A percentile compares a stretch with the other conserved stretches of the same genome.
Conservation (phyloP, 2,329 filamentous ascomycete species). For the Lizonia empirigonia region DNA sequence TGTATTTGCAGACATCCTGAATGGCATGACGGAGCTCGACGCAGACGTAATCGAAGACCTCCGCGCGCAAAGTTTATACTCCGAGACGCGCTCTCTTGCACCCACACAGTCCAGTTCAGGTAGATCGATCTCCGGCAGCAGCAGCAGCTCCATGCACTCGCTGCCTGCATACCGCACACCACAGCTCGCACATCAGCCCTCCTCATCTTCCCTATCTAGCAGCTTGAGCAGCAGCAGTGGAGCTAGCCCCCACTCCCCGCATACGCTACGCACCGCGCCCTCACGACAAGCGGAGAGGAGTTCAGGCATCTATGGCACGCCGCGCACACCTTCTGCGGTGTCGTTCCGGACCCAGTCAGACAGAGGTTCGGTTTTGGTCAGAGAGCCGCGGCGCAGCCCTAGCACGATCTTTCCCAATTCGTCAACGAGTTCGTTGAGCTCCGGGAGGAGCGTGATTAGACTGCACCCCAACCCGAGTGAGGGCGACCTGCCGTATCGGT, state of each 20-base stretch:
- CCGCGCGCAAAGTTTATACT: constrained; percentile 33
- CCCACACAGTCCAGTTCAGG: constrained; percentile 35
- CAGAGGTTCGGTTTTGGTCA: constrained; percentile 34
- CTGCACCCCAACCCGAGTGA: constrained; percentile 31
- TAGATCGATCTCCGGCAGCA: constrained; percentile 11
- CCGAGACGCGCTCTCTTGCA: constrained; percentile 43
- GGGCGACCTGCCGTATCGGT: constrained; percentile 45
- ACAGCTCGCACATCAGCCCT: constrained; percentile 28
- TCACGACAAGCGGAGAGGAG: constrained; percentile 32
- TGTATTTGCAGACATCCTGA: constrained; percentile 79
- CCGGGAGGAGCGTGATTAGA: constrained; percentile 35
- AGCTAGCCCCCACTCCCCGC: constrained; percentile 27
- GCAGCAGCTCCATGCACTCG: constrained; percentile 30
- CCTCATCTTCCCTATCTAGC: constrained; percentile 28
- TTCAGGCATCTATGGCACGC: constrained; percentile 29
- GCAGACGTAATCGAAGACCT: constrained; percentile 57
- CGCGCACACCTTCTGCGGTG: constrained; percentile 31
- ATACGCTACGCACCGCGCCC: constrained; percentile 39
- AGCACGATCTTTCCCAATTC: constrained; percentile 41
- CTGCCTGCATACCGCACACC: constrained; percentile 37
- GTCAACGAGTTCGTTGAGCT: constrained; percentile 38
- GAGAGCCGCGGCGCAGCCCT: constrained; percentile 31
- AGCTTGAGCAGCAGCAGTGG: constrained; percentile 17
- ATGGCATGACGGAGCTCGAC: constrained; percentile 72
- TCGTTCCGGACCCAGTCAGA: constrained; percentile 32